A percentile compares a stretch with the other conserved stretches of the same genome.
These are phyloP conservation scores for Suillus cothurnatus DNA, from an alignment of 768 basidiomycete genomes.

Conservation along the genomic window DNA sequence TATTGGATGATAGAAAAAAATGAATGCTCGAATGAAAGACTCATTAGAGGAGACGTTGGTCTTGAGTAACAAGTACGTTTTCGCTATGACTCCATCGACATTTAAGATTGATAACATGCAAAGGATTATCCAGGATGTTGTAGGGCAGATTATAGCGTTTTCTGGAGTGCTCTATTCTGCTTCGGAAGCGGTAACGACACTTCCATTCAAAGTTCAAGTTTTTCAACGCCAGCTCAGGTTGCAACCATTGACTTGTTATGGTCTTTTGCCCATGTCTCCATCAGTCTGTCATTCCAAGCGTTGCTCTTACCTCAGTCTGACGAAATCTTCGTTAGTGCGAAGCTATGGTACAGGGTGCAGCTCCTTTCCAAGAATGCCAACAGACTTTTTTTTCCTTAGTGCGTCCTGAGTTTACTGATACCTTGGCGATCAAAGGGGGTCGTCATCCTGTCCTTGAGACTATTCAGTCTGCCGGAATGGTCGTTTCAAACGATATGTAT, in stretches of 20 bases:
- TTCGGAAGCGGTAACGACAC: slow-evolving; percentile 72
- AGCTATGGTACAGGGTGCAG: slow-evolving; percentile 44
- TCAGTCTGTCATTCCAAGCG: slow-evolving; percentile 51
- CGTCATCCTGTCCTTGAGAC: slow-evolving; percentile 87
- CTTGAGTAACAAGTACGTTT: slow-evolving; percentile 73
- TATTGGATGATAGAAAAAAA: slow-evolving; percentile 61
- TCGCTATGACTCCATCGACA: not conserved
- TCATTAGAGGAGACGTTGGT: slow-evolving; percentile 88
- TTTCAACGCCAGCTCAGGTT: slow-evolving; percentile 48
- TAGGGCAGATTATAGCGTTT: slow-evolving; percentile 65
- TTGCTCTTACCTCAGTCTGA: slow-evolving; percentile 1
- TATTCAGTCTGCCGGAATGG: slow-evolving; percentile 61
- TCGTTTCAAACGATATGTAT: slow-evolving; percentile 91
- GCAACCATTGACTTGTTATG: slow-evolving; percentile 89
- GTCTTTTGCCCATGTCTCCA: slow-evolving; percentile 84
- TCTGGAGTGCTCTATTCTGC: slow-evolving; percentile 87
- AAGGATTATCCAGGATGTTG: slow-evolving; percentile 81
- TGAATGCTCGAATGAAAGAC: slow-evolving; percentile 89
- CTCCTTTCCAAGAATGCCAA: not conserved
- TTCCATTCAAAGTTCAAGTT: not conserved
- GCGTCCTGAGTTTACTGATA: slow-evolving; percentile 90
- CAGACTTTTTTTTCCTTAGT: slow-evolving; percentile 42
- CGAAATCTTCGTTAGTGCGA: slow-evolving; percentile 36
- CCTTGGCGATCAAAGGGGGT: slow-evolving; percentile 85
- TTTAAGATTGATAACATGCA: slow-evolving; percentile 1